Base-by-base conservation (phyloP, 495 filamentous ascomycete genomes). In the Hyaloscypha bicolor region DNA sequence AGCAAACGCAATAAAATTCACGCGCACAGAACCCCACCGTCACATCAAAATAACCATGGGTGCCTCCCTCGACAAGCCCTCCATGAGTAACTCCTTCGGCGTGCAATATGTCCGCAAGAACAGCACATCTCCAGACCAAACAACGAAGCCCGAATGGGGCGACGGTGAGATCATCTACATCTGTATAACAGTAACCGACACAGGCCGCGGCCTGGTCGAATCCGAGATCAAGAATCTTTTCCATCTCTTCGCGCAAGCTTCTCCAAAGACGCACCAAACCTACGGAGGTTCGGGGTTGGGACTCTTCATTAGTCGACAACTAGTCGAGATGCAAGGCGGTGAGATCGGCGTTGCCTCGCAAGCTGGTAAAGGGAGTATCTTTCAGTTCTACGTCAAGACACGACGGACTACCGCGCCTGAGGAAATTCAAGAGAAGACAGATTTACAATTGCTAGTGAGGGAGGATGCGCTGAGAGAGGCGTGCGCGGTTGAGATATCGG, bases 241-340 rank as follows among this genome's bases (percentile, higher is more conserved):
- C 74, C 85, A 89, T 59, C 84, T 91, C 9, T 94, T 94, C 76
- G 90, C 89, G 3, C 91, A 94, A 75, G 89, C 90, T 11, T 79
- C 75, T 29, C 90, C 91, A 0, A 83, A 88, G 55, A 94, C 91
- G 0, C 90, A 94, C 62, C 85, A 91, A 4, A 84, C 89, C 31
- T 94, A 94, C 67, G 92, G 91, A 22, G 92, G 92, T 6, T 92
- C 87, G 4, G 92, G 92, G 0, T 81, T 96, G 3, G 92, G 92
- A 0, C 80, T 96, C 8, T 94, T 93, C 76, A 93, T 94, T 62
- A 91, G 87, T 37, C 81, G 90, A 25, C 86, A 88, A 59, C 79
- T 95, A 12, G 91, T 89, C 31, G 91, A 94, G 70, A 75, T 95
- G 29, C 91, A 94, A 77, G 91, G 91, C 22, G 92, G 92, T 3